Conservation (phyloP, 1,284 basidiomycete species). For the Pseudozyma flocculosa region DNA sequence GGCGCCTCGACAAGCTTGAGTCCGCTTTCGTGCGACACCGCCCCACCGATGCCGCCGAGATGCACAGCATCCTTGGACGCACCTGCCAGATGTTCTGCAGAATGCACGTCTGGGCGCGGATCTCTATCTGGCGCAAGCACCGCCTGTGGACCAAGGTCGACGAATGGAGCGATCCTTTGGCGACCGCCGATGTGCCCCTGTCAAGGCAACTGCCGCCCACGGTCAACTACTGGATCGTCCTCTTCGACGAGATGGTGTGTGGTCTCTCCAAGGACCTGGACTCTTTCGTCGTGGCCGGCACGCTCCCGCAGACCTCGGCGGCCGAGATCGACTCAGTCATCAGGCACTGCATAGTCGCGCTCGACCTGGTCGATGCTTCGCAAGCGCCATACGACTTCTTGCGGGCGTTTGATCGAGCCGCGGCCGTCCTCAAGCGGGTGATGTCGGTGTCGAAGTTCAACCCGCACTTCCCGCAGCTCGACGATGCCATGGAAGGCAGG, state of each 20-base stretch:
- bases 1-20: conserved; percentile 20
- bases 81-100: conserved; percentile 38
- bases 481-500: conserved; percentile 7
- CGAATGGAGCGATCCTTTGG: background rate
- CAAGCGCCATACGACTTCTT: conserved; percentile 2
- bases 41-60: conserved; percentile 17
- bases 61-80: conserved; percentile 19
- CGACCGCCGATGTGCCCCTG: background rate
- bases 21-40: conserved; percentile 24
- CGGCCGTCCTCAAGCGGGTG: conserved; percentile 19
- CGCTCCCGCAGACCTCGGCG: conserved; percentile 6
- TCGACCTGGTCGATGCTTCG: conserved; percentile 16
- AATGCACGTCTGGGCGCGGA: conserved; percentile 35
- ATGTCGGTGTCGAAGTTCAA: conserved; percentile 8
- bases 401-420: conserved; percentile 6
- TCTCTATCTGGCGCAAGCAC: conserved; percentile 35
- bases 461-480: conserved; percentile 3
- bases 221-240: conserved; percentile 21
- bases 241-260: conserved; percentile 17
- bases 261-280: conserved; percentile 23
- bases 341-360: conserved; percentile 12
- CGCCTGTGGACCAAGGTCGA: conserved; percentile 10
- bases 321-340: conserved; percentile 22
- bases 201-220: conserved; percentile 20
- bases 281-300: conserved; percentile 15